Base-by-base conservation (phyloP, 2,329 filamentous ascomycete genomes). In the Diatrype stigma region DNA sequence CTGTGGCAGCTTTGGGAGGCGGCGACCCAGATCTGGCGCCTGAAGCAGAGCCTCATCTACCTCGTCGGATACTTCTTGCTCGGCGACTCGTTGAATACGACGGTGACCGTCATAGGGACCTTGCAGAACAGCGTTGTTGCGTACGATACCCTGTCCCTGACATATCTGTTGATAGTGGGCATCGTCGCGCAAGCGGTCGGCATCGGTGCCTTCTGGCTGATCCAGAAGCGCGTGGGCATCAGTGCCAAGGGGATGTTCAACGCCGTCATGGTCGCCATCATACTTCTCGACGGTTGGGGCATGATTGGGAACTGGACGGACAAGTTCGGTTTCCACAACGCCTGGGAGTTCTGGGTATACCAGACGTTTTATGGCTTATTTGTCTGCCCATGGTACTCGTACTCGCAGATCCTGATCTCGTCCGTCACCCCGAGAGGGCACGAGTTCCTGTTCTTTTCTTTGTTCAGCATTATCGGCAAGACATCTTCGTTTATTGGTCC, bases 241-340 rank as follows among this genome's bases (percentile, higher is more conserved):
- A 73, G 75, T 42, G 85, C 83, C 1, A 87, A 87, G 65, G 79
- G 78, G 16, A 87, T 88, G 84, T 86, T 88, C 71, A 84, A 85
- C 60, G 70, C 73, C 8, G 76, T 87, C 50, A 83, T 82, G 56
- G 66, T 85, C 2, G 75, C 72, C 34, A 86, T 87, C 54, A 73
- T 86, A 14, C 56, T 87, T 0, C 75, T 87, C 0, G 78, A 81
- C 38, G 67, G 63, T 26, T 76, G 73, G 73, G 73, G 73, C 40
- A 72, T 75, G 72, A 61, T 75, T 3, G 73, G 73, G 2, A 75
- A 73, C 57, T 75, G 73, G 73, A 75, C 72, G 1, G 55, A 68
- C 46, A 63, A 61, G 10, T 73, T 75, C 30, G 73, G 73, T 1
- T 76, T 75, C 62, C 70, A 74, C 51, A 67, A 75, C 40, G 63